Evolutionary conservation across 371 early-diverging fungal species (phyloP), one percentile per base, ranked within the genome.

Genomic region (Actinomortierella ambigua): DNA sequence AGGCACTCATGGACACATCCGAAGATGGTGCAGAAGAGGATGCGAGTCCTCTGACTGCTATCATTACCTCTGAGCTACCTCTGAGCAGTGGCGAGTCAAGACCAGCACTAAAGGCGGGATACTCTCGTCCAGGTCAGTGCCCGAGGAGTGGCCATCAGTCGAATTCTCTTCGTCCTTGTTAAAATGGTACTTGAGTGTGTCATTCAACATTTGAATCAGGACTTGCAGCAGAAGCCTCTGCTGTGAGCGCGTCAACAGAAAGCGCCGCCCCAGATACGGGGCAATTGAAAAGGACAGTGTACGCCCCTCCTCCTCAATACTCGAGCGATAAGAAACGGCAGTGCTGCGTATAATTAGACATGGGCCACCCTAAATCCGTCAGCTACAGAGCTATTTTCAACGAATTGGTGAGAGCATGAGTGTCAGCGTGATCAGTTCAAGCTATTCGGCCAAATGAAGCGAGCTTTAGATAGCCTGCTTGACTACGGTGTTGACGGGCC

Each of bases 51-150:
- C n/a, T n/a, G n/a, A n/a, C n/a, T n/a, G n/a, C n/a, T n/a, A n/a
- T n/a, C n/a, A n/a, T n/a, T n/a, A n/a, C n/a, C n/a, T n/a, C n/a
- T n/a, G n/a, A n/a, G n/a, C n/a, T n/a, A n/a, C n/a, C 27, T 1
- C 49, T 62, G 15, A 66, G 57, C 11, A 88, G 57, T n/a, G n/a
- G n/a, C n/a, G n/a, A n/a, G 71, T 71, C 55, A 71, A 18, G 1
- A 88, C 82, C 8, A 93, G 66, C 1, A 91, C 55, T 15, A 93
- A 50, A 1, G 94, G 92, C 3, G 91, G 80, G 0, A 93, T 65
- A 18, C 73, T 82, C 15, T 90, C 86, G 66, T 92, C 90, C 1
- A 84, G 69, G 17, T 80, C 77, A 17, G 66, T 57, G 20, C 78
- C 79, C 41, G 70, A 64, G 59, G 63, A 66, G 27, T 60, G 28